Evolutionary conservation across 2,329 filamentous ascomycete genomes (phyloP), one percentile per base, ranked within the genome.

Genomic region (Diaporthe vexans): DNA sequence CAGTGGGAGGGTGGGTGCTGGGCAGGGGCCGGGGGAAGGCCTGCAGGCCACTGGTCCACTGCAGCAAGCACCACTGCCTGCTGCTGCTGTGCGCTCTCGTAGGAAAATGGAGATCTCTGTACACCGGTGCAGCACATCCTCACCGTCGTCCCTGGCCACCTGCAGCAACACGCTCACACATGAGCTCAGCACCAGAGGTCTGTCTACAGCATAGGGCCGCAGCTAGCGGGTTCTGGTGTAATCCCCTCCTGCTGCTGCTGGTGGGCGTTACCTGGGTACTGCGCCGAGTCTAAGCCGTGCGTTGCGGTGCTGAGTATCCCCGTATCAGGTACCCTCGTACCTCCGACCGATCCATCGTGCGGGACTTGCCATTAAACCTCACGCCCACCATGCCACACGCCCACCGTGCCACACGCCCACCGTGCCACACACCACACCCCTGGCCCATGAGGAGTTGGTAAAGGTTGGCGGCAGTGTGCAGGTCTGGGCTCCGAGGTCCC

Each of bases 391-490:
- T 17, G 17, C 37, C 58, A 61, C 37, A 21, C 58, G 19, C 24
- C 58, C n/a, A n/a, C n/a, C n/a, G n/a, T n/a, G n/a, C n/a, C 46
- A 24, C 58, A 61, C 57, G 24, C 57, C 19, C 57, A 26, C 35
- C 40, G 3, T 17, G 17, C 37, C 58, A 61, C 37, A 21, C 58
- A 26, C 24, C 58, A n/a, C 59, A 51, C 29, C 63, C 63, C 63
- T 67, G 63, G 21, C 26, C 59, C 63, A 67, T 68, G 63, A 54
- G 33, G 63, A 68, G 63, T 40, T 68, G 63, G 63, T 40, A 68
- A 54, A 67, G 63, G 63, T 67, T 67, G 63, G 63, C 63, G 63
- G 63, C 63, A 67, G 40, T 52, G 63, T 54, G 63, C 63, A 67
- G 43, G 61, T 52, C 43, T 33, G 46, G 46, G 43, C 48, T 37